Evolutionary conservation across 768 basidiomycete genomes (phyloP).

Genomic region (Mrakia frigida): DNA sequence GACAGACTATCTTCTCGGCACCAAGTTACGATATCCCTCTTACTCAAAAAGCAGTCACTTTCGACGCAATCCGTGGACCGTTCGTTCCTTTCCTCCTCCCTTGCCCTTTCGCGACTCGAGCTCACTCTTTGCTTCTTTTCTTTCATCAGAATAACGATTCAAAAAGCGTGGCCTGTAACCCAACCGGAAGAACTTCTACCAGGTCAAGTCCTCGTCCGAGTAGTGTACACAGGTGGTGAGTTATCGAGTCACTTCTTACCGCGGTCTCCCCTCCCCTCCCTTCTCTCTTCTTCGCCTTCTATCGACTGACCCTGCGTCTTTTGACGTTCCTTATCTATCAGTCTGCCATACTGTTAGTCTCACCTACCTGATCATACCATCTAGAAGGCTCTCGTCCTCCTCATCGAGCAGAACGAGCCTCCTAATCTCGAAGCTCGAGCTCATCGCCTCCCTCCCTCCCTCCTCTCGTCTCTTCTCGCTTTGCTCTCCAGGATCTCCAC

Average conservation of each 20-base stretch:
- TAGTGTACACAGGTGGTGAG: not conserved
- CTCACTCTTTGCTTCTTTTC: too few species aligned
- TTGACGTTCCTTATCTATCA: not conserved
- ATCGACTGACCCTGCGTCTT: not conserved
- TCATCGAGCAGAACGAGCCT: too few species aligned
- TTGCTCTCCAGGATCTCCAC: constrained; percentile 53
- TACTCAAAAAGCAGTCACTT: constrained; percentile 29
- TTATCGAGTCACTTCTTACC: too few species aligned
- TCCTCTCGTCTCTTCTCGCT: too few species aligned
- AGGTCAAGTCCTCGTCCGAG: constrained; percentile 45
- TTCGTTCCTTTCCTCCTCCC: not conserved
- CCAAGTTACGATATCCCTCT: constrained; percentile 35
- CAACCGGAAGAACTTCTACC: constrained; percentile 39
- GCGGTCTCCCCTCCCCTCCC: too few species aligned
- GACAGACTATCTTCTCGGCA: not conserved
- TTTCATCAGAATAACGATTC: constrained; percentile 30
- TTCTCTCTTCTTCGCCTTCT: too few species aligned
- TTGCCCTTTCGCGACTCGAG: too few species aligned
- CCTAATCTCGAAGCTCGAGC: too few species aligned
- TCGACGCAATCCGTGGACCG: not conserved
- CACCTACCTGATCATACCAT: too few species aligned
- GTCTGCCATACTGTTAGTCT: constrained; percentile 44
- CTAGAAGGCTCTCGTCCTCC: too few species aligned
- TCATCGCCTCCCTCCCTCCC: too few species aligned
- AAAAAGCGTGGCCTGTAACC: constrained; percentile 38